Evolutionary conservation across 75 land plant species (phyloP).

Genomic region (Pinus taeda): DNA sequence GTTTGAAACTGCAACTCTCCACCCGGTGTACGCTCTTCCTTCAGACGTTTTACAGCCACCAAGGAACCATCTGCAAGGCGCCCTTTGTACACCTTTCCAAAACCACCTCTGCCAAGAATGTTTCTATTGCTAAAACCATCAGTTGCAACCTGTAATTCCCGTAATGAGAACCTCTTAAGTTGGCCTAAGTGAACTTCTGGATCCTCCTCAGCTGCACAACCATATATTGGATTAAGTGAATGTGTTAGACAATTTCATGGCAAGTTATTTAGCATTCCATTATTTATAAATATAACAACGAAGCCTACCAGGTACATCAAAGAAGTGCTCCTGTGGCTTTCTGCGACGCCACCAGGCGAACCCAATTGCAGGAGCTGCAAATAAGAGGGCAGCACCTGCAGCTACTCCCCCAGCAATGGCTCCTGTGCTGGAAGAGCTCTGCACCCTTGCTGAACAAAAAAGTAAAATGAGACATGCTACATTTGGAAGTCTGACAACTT

Average conservation of each 20-base stretch:
- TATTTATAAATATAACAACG: neutral
- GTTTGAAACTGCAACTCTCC: conserved; percentile 73
- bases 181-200: conserved; percentile 90
- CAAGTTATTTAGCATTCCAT: neutral
- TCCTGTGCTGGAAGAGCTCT: conserved; percentile 27
- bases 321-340: conserved; percentile 70
- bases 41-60: conserved; percentile 82
- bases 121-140: conserved; percentile 68
- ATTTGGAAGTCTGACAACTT: neutral
- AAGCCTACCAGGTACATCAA: conserved; percentile 78
- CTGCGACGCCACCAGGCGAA: conserved; percentile 77
- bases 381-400: conserved; percentile 80
- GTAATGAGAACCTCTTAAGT: conserved; percentile 79
- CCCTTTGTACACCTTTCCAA: conserved; percentile 79
- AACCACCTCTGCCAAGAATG: conserved; percentile 64
- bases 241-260: neutral
- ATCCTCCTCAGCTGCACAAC: conserved; percentile 76
- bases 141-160: conserved; percentile 83
- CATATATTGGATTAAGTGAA: neutral
- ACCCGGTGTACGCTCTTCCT: conserved; percentile 73
- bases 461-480: neutral
- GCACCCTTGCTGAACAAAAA: neutral
- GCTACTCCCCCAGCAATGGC: conserved; percentile 87
- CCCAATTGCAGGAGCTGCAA: conserved; percentile 74
- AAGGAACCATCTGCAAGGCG: conserved; percentile 80